phyloP scores from a whole-genome alignment of 768 basidiomycete genomes.

The Termitomyces sp. region DNA sequence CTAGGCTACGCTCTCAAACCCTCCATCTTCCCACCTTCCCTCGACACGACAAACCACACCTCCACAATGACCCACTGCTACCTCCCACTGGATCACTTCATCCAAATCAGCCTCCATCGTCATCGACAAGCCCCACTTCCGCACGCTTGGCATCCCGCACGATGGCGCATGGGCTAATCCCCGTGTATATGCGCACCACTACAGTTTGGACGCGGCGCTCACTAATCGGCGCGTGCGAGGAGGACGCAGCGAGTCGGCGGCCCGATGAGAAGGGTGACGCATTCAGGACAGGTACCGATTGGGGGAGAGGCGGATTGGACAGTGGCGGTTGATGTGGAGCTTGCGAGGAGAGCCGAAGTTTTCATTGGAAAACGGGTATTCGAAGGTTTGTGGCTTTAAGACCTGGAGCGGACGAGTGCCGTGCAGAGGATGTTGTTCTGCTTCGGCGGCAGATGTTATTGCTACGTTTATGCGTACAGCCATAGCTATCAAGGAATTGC shows the following conservation, averaged over 20 bases:
- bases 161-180: slow-evolving; percentile 45
- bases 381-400: slow-evolving; percentile 40
- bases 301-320: slow-evolving; percentile 37
- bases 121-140: slow-evolving; percentile 27
- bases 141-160: slow-evolving; percentile 37
- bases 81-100: slow-evolving; percentile 33
- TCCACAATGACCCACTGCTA: slow-evolving; percentile 41
- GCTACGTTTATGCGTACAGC: too few relatives aligned
- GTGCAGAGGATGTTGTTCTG: slow-evolving; percentile 30
- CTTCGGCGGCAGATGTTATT: slow-evolving; percentile 11
- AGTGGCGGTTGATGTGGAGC: slow-evolving; percentile 40
- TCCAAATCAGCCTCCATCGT: slow-evolving; percentile 31
- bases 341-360: slow-evolving; percentile 35
- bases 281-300: slow-evolving; percentile 32
- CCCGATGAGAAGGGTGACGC: slow-evolving; percentile 35
- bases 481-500: background rate
- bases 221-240: slow-evolving; percentile 27
- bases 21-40: slow-evolving; percentile 27
- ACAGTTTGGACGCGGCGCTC: slow-evolving; percentile 32
- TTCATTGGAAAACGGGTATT: slow-evolving; percentile 47
- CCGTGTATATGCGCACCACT: slow-evolving; percentile 34
- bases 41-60: slow-evolving; percentile 28
- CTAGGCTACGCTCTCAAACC: slow-evolving; percentile 40
- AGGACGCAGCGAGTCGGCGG: slow-evolving; percentile 32
- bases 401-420: slow-evolving; percentile 30